Base-by-base conservation (phyloP, 257 asterid genomes). In the Jacaranda mimosifolia region DNA sequence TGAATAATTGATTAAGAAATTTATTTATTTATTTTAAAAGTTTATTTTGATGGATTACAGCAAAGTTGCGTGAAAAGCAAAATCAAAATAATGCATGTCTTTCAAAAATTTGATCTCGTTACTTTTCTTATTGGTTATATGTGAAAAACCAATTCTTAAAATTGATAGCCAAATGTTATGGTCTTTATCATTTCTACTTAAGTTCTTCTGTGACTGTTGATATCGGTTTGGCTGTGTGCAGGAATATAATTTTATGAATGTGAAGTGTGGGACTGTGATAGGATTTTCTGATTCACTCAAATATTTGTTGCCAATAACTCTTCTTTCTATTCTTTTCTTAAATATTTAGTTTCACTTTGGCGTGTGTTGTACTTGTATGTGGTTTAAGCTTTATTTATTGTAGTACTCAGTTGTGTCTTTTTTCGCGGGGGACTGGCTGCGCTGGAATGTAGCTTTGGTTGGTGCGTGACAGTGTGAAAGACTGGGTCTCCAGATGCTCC, bases 151-250 rank as follows among this genome's bases (percentile, higher is more conserved):
- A 14, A 17, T 36, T 15, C n/a, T 45, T 56, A 21, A 26, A n/a
- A 63, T 36, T 3, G 38, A 52, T 62, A 46, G 14, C 9, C 57
- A 1, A 39, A 51, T 17, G 43, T 21, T 63, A 17, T 52, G 69
- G 65, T 42, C 10, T 11, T 32, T 9, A 18, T 68, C 11, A 36
- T 73, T 57, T 55, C 11, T 66, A 0, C 6, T 0, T 15, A 36
- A 42, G 66, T 62, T 70, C 69, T 76, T 38, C n/a, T 9, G 18
- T 63, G 62, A 51, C 9, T 60, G n/a, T 26, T 78, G 68, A 14
- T 78, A 40, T 17, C 3, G 4, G 57, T 42, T 21, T 76, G 40
- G 18, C 9, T 69, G 26, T 60, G n/a, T 40, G 48, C 19, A 40
- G 53, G 17, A 17, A 69, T 70, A 21, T 58, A 36, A 10, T 19